These are phyloP conservation scores for Fagopyrum tataricum DNA, from an alignment of 148 eudicot species.

Conservation along the genomic window DNA sequence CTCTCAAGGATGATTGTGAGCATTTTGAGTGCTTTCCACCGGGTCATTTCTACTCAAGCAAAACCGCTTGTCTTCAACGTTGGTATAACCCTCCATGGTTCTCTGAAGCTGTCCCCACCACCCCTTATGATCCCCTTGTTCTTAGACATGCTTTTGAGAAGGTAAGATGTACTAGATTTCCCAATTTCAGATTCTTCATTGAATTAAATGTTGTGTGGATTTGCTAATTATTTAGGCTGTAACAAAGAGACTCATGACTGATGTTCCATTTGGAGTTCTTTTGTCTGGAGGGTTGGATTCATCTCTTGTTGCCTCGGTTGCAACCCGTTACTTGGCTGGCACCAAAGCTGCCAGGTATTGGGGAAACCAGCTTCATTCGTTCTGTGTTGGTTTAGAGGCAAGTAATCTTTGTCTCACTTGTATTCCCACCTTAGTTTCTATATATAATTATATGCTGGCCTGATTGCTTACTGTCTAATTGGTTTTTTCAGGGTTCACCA, in stretches of 20 bases:
- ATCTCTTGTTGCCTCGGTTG: conserved; percentile 73
- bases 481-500: conserved; percentile 61
- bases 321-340: conserved; percentile 68
- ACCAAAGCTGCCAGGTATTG: conserved; percentile 75
- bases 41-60: conserved; percentile 84
- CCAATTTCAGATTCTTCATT: background rate
- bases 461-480: background rate
- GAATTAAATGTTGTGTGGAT: background rate
- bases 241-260: conserved; percentile 80
- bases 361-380: conserved; percentile 89
- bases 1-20: conserved; percentile 78
- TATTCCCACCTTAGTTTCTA: background rate
- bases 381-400: conserved; percentile 91
- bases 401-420: background rate
- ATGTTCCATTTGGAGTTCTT: conserved; percentile 95
- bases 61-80: conserved; percentile 46
- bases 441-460: background rate
- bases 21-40: conserved; percentile 85
- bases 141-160: conserved; percentile 81
- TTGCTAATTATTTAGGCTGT: conserved; percentile 46
- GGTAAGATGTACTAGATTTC: conserved; percentile 22
- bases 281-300: conserved; percentile 92
- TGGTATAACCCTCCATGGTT: conserved; percentile 97
- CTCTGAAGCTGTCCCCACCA: conserved; percentile 65
- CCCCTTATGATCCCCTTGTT: conserved; percentile 75